Base-by-base conservation (phyloP, 345 rosid species). In the Physaria fendleri region DNA sequence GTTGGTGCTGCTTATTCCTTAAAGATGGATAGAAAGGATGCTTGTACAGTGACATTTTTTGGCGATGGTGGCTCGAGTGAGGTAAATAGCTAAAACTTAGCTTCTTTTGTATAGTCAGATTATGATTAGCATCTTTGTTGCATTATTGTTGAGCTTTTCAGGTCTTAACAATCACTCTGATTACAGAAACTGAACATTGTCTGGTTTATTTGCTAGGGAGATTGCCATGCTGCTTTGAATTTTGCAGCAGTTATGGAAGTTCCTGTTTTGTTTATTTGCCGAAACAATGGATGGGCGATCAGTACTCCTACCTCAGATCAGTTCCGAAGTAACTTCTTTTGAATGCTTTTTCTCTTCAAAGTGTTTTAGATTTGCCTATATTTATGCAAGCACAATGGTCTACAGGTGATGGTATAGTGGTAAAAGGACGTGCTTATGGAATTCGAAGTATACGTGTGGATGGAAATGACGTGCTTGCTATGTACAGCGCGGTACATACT, bases 251-350 rank as follows among this genome's bases (percentile, higher is more conserved):
- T 89, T 18, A 64, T 77, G 79, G 91, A 86, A 69, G 89, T 85
- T 13, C 92, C 97, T 0, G 95, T 89, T 16, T 73, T 89, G 20
- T 89, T 89, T 49, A 75, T 89, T 24, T 89, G 97, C 66, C 80
- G 95, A 40, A 86, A 86, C 81, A 89, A 86, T 56, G 97, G 92
- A 71, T 86, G 95, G 97, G 95, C 95, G 2, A 89, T 89, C 55
- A 89, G 97, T 45, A 86, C 95, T 22, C 89, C 89, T 18, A 63
- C 75, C 42, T 75, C 92, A 34, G 95, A 89, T 40, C 97, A 86
- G 74, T 86, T 89, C 71, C 87, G 95, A 77, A 84, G 97, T 89
- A 81, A 52, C 68, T 43, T n/a, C 3, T 40, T 45, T 54, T 56
- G n/a, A n/a, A n/a, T n/a, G n/a, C 33, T 39, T 51, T 35, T 32